A percentile compares a stretch with the other conserved stretches of the same genome.
These are phyloP conservation scores for Alternaria longipes DNA, from an alignment of 2,329 filamentous ascomycete genomes.

Conservation along the genomic window DNA sequence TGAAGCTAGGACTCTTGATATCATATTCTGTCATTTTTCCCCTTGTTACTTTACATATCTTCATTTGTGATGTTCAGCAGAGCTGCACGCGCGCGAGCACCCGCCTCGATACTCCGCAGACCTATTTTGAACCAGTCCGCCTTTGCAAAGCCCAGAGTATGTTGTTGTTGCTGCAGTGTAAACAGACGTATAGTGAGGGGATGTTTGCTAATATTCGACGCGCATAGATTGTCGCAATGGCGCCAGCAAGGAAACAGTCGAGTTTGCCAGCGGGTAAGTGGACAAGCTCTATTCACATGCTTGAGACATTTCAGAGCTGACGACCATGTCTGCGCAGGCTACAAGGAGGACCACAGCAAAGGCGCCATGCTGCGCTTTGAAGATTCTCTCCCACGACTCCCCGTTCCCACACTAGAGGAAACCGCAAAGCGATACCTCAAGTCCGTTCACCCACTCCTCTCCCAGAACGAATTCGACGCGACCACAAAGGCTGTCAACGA, in stretches of 20 bases:
- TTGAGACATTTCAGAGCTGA: constrained; percentile 12
- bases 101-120: constrained; percentile 50
- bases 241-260: constrained; percentile 54
- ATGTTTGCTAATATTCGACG: constrained; percentile 16
- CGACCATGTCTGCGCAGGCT: constrained; percentile 61
- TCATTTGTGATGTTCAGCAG: constrained; percentile 52
- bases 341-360: constrained; percentile 81
- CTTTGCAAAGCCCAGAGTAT: constrained; percentile 41
- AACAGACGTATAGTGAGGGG: neutral
- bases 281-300: constrained; percentile 24
- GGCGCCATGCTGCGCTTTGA: constrained; percentile 85
- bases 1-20: constrained; percentile 26
- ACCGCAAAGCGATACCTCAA: constrained; percentile 83
- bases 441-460: constrained; percentile 78
- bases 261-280: constrained; percentile 57
- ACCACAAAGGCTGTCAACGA: constrained; percentile 86
- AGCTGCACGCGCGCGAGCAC: constrained; percentile 51
- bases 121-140: constrained; percentile 37
- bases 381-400: constrained; percentile 81
- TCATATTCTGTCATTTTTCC: constrained; percentile 21
- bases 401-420: constrained; percentile 83
- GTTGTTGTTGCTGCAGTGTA: constrained; percentile 19
- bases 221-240: constrained; percentile 48
- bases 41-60: constrained; percentile 13
- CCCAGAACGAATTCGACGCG: constrained; percentile 70